Percentiles rank a stretch among this genome's conserved stretches.
Conservation (phyloP, 768 basidiomycete genomes). For the Mycena olivaceomarginata region DNA sequence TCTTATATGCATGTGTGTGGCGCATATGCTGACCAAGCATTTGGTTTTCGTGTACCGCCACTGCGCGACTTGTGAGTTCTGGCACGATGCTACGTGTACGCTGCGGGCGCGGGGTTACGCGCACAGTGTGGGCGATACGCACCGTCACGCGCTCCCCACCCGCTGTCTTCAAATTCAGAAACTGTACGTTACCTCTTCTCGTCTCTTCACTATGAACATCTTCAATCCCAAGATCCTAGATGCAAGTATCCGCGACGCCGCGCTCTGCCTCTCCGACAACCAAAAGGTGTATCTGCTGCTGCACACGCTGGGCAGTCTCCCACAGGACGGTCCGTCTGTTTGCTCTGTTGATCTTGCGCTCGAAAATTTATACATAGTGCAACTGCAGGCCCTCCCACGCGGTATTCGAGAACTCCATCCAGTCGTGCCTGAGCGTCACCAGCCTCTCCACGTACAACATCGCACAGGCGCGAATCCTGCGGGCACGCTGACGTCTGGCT, state of each 20-base stretch:
- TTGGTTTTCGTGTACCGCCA: too few species aligned
- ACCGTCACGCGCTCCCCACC: too few species aligned
- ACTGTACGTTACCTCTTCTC: not conserved
- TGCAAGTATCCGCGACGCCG: slow-evolving; percentile 83
- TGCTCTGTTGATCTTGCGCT: slow-evolving; percentile 24
- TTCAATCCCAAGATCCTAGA: slow-evolving; percentile 89
- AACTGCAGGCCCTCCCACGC: slow-evolving; percentile 70
- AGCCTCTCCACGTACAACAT: slow-evolving; percentile 70
- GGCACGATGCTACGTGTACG: too few species aligned
- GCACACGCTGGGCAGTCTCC: slow-evolving; percentile 89
- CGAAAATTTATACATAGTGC: slow-evolving; percentile 8
- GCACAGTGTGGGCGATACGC: too few species aligned
- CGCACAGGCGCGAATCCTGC: slow-evolving; percentile 77
- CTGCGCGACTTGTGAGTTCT: too few species aligned
- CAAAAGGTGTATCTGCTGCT: slow-evolving; percentile 84
- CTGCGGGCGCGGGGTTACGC: too few species aligned
- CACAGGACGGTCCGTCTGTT: slow-evolving; percentile 74
- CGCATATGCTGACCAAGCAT: too few species aligned
- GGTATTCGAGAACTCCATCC: slow-evolving; percentile 84
- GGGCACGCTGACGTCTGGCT: slow-evolving; percentile 79
- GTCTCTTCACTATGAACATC: slow-evolving; percentile 65
- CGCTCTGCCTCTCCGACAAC: slow-evolving; percentile 72
- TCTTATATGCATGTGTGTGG: too few species aligned
- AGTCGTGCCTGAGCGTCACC: slow-evolving; percentile 78
- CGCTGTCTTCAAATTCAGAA: not conserved